Base-by-base conservation (phyloP, 768 basidiomycete genomes). In the Leccinum obscurum region DNA sequence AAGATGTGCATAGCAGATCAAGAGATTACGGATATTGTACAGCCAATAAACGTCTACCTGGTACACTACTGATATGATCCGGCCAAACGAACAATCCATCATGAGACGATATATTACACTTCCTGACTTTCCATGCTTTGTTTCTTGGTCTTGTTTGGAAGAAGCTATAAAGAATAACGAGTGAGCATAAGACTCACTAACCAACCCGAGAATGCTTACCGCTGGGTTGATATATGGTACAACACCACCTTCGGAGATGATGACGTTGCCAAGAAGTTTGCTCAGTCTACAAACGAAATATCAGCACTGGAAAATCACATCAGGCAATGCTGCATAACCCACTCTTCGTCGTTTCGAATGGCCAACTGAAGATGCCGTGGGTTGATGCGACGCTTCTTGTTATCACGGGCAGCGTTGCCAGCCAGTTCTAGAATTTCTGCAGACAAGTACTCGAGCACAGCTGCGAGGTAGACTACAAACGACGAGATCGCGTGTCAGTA, bases 231-330 rank as follows among this genome's bases (percentile, higher is more conserved):
- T 96, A 72, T 84, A 84, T 60, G 92, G 92, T 20, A 93, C 88
- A 59, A 94, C 92, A 83, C 95, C 95, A 77, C 95, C 95, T 75
- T 96, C 93, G 35, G 93, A 94, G 79, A 96, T 95, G 76, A 94
- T 87, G 64, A 96, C 95, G 65, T 87, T 80, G 26, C 87, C 89
- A 49, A 91, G 83, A 50, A 91, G 80, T 70, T 79, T 83, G 75
- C 86, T 86, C 73, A 90, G 76, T 68, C 87, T 89, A 55, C n/a
- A 26, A 32, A 17, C 37, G n/a, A 32, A 24, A 20, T 59, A 3
- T 46, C 44, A 63, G 30, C 8, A 4, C 14, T 9, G 7, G n/a
- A 59, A 11, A 39, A 51, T n/a, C 26, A 15, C 26, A 28, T 15
- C 13, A 28, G 39, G 8, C 51, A 32, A 56, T 14, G 22, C 1